Evolutionary conservation across 169 alveolate species (phyloP).

Genomic region (Plasmodium inui): DNA sequence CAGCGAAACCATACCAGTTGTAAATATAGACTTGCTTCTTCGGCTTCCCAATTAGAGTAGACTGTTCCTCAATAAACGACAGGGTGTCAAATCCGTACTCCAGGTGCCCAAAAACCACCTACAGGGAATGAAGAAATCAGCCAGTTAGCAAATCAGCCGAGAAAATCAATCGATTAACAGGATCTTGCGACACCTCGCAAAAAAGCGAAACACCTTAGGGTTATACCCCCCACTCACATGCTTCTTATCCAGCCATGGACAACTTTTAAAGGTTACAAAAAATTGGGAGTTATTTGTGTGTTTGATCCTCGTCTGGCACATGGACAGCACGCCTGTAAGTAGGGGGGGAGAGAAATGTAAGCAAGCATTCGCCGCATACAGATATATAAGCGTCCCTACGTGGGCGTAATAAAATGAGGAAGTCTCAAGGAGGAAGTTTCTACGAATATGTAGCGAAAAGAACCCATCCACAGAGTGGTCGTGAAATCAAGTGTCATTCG

Average conservation of each 20-base stretch:
- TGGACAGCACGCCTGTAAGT: slow-evolving; percentile 84
- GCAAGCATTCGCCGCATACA: slow-evolving; percentile 5
- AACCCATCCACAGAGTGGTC: slow-evolving; percentile 2
- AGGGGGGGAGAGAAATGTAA: background rate
- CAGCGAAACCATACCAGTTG: slow-evolving; percentile 79
- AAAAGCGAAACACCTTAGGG: background rate
- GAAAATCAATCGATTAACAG: background rate
- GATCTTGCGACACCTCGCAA: background rate
- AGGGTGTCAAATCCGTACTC: slow-evolving; percentile 86
- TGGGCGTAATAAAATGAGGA: background rate
- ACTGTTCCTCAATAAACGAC: slow-evolving; percentile 84
- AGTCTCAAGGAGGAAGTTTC: background rate
- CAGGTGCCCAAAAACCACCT: slow-evolving; percentile 90
- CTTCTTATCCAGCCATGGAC: slow-evolving; percentile 94
- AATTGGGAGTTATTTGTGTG: slow-evolving; percentile 94
- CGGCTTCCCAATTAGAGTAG: slow-evolving; percentile 85
- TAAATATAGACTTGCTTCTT: slow-evolving; percentile 84
- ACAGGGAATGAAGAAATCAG: background rate
- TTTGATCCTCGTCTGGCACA: slow-evolving; percentile 86
- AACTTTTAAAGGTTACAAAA: slow-evolving; percentile 93
- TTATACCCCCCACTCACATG: slow-evolving; percentile 79
- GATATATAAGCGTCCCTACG: slow-evolving; percentile 2
- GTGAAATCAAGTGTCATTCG: background rate
- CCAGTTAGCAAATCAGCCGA: background rate
- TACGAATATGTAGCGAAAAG: background rate